phyloP scores from a whole-genome alignment of 345 rosid genomes.

The Ailanthus altissimus region DNA sequence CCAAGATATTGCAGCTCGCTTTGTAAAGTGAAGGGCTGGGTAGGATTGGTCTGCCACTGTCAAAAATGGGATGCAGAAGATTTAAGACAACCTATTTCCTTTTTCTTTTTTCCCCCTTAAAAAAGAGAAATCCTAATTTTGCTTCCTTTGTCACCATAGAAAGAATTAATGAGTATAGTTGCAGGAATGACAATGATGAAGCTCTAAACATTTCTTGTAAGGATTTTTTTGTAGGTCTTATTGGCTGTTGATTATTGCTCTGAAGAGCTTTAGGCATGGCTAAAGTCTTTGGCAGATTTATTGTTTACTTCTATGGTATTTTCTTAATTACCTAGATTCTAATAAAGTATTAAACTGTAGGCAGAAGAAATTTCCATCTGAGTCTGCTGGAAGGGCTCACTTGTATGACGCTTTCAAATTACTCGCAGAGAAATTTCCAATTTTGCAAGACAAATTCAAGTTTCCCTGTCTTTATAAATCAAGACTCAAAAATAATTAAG shows the following conservation, averaged over 20 bases:
- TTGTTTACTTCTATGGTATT: constrained; percentile 39
- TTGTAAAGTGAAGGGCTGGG: neutral
- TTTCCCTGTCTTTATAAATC: constrained; percentile 39
- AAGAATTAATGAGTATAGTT: neutral
- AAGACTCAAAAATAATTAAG: constrained; percentile 36
- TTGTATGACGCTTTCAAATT: constrained; percentile 25
- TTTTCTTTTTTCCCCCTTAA: neutral
- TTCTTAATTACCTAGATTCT: constrained; percentile 33
- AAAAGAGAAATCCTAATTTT: neutral
- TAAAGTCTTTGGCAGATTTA: neutral
- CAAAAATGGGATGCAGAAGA: neutral
- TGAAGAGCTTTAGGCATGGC: constrained; percentile 2
- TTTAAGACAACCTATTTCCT: neutral
- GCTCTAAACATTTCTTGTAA: neutral
- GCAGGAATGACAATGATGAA: neutral
- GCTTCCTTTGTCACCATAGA: neutral
- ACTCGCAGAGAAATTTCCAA: constrained; percentile 34
- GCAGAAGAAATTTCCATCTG: constrained; percentile 18
- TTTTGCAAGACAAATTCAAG: constrained; percentile 35
- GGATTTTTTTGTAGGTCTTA: constrained; percentile 3
- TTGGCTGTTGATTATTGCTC: neutral
- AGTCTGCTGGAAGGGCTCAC: neutral
- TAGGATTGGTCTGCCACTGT: neutral
- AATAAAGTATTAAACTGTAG: constrained; percentile 20
- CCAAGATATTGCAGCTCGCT: neutral